Base-by-base conservation (phyloP, 495 filamentous ascomycete genomes). In the Cetradonia linearis region DNA sequence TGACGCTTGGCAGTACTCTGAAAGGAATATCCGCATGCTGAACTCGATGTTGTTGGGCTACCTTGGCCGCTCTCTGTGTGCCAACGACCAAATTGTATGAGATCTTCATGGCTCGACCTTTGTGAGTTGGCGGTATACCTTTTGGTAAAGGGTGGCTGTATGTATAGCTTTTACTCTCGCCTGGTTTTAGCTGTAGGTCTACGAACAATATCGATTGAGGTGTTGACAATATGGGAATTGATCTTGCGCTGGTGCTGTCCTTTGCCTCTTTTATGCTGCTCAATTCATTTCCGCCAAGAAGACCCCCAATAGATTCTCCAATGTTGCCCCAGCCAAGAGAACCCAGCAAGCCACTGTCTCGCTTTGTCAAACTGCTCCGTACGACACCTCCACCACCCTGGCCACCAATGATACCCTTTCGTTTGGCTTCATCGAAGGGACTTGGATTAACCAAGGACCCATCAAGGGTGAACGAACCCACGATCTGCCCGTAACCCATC, bases 401-500 rank as follows among this genome's bases (percentile, higher is more conserved):
- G 2, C 86, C 87, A 44, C 92, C 89, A 28, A 96, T 79, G 18
- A 95, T 88, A 34, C 88, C 94, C 70, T 94, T 96, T 46, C 92
- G 77, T 70, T 97, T 98, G 31, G 96, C 89, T 59, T 94, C 89
- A 68, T 98, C 94, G 65, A 98, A 98, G 4, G 84, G 88, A 2
- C 83, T 85, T 40, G 93, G 84, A 63, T 95, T 90, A 57, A 97
- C 81, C 37, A 98, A 74, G 7, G 94, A 95, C 0, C 91, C 90
- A 70, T 98, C 93, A 8, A 97, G 72, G 0, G 85, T 89, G 63
- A 97, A 98, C 0, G 88, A 87, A 20, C 94, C 93, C 66, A 86
- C 85, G n/a, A 96, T 81, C 69, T 98, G 92, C 6, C 86, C 94
- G 73, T 95, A 98, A 11, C 91, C 93, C 93, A 98, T 97, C 83